Evolutionary conservation across 129 eudicot species (phyloP).

Genomic region (Pittosporum tobira): DNA sequence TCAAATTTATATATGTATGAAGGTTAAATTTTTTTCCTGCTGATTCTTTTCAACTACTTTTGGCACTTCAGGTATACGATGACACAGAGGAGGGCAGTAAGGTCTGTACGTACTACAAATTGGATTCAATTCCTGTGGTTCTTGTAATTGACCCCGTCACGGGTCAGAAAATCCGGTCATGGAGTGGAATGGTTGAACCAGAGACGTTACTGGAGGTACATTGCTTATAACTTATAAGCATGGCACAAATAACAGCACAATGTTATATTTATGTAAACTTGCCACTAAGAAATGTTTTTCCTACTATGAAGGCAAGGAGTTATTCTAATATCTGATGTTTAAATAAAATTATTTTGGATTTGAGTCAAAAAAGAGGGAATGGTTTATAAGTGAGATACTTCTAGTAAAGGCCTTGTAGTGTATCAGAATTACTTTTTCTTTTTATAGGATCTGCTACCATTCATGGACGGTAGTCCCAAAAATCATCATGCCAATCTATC

Average conservation of each 20-base stretch:
- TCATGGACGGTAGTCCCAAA: constrained; percentile 68
- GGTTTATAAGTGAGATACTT: too few relatives aligned
- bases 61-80: constrained; percentile 66
- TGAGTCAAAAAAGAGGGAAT: too few relatives aligned
- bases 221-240: too few relatives aligned
- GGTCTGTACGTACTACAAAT: constrained; percentile 78
- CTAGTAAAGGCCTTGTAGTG: too few relatives aligned
- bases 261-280: too few relatives aligned
- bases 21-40: background rate
- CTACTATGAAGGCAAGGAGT: too few relatives aligned
- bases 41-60: background rate
- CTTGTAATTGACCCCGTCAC: constrained; percentile 88
- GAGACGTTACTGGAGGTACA: constrained; percentile 78
- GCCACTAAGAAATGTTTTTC: too few relatives aligned
- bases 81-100: constrained; percentile 97
- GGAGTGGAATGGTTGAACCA: constrained; percentile 97
- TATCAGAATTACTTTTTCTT: background rate
- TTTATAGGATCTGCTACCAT: constrained; percentile 62
- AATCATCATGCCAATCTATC: constrained; percentile 56
- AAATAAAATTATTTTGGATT: too few relatives aligned
- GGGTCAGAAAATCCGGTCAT: constrained; percentile 93
- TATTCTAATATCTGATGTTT: too few relatives aligned
- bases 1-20: too few relatives aligned
- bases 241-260: too few relatives aligned
- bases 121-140: constrained; percentile 69